Evolutionary conservation across 2,329 filamentous ascomycete species (phyloP), one percentile per base, ranked within the genome.

Genomic region (Colletotrichum melonis): DNA sequence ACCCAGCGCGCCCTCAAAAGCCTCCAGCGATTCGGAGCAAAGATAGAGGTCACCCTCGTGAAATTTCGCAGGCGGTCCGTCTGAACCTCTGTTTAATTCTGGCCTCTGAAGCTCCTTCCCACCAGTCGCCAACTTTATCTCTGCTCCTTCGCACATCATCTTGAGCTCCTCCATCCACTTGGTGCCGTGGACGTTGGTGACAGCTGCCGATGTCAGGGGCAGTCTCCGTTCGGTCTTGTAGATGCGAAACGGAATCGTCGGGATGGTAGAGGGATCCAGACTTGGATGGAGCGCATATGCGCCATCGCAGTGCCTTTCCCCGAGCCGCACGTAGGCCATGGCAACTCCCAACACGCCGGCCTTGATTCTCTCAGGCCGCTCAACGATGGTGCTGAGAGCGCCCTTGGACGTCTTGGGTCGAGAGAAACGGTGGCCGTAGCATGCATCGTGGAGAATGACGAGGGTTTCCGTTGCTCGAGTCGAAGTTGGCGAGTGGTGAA

Each of bases 111-210:
- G 84, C 81, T 98, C 95, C 79, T 93, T 96, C 11, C 92, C 92
- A 69, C 92, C 93, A 75, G 91, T 85, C 6, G 94, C 93, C 65
- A 98, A 86, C 79, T 93, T 96, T 5, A 90, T 87, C 79, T 94
- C 94, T 4, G 96, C 95, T 57, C 90, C 87, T 38, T 94, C 89
- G 80, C 97, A 98, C 93, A 98, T 94, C 8, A 88, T 86, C 82
- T 92, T 93, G 62, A 99, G 84, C 80, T 98, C 96, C 65, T 94
- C 91, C 95, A 98, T 98, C 96, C 96, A 98, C 76, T 93, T 93
- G 3, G 86, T 88, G 0, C 96, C 96, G 83, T 99, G 97, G 0
- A 99, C 95, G 80, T 96, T 95, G 7, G 94, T 96, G 7, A 98
- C 95, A 1, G 92, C 92, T 3, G 91, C 88, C 2, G 95, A 94